A percentile compares a stretch with the other conserved stretches of the same genome.
These are phyloP conservation scores for Lasiodiplodia sp. DNA, from an alignment of 2,329 filamentous ascomycete species.

Conservation along the genomic window DNA sequence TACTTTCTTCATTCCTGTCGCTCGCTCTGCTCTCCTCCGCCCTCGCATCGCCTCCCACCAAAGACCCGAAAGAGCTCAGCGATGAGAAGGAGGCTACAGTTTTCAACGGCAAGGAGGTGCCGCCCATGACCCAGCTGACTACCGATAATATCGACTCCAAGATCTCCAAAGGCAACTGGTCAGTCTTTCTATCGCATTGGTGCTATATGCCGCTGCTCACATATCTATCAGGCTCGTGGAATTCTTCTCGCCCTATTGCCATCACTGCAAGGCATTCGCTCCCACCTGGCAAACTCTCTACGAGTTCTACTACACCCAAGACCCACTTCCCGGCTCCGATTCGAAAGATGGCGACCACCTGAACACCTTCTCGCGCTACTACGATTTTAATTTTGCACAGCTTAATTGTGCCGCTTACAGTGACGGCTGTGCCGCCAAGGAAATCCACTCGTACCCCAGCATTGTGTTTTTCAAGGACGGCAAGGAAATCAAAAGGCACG, in stretches of 20 bases:
- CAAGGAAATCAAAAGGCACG: conserved; percentile 66
- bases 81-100: conserved; percentile 51
- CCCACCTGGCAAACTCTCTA: conserved; percentile 91
- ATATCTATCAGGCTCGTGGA: conserved; percentile 51
- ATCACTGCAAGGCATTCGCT: conserved; percentile 79
- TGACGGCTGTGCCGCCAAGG: conserved; percentile 75
- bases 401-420: conserved; percentile 86
- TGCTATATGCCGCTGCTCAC: neutral
- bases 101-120: conserved; percentile 73
- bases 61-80: neutral
- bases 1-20: conserved; percentile 23
- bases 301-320: conserved; percentile 93
- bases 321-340: conserved; percentile 65
- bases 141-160: conserved; percentile 65
- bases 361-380: conserved; percentile 79
- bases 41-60: conserved; percentile 13
- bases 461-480: conserved; percentile 84
- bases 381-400: conserved; percentile 86
- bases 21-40: conserved; percentile 26
- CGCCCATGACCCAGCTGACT: conserved; percentile 68
- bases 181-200: conserved; percentile 33
- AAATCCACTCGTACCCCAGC: conserved; percentile 75
- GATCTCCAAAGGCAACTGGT: conserved; percentile 73
- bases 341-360: conserved; percentile 57
- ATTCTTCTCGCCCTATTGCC: conserved; percentile 61